These are phyloP conservation scores for Eremothecium sinecaudum DNA, from an alignment of 1,139 yeast species.

Conservation along the genomic window DNA sequence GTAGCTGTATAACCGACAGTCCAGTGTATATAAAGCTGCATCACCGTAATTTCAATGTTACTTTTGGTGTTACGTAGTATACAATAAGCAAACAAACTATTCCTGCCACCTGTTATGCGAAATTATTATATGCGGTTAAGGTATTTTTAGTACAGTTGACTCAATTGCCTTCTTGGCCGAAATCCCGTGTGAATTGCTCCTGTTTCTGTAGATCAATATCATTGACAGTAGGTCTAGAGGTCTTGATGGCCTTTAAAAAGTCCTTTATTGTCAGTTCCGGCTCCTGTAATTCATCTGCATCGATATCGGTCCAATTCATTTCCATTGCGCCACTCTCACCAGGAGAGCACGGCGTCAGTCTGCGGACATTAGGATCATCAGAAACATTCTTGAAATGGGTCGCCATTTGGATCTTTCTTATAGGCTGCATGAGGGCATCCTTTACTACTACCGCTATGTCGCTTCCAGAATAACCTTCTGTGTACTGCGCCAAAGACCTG, in stretches of 20 bases:
- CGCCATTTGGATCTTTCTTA: conserved; percentile 89
- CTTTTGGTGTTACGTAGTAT: conserved; percentile 5
- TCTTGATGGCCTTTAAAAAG: conserved; percentile 83
- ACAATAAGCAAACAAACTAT: neutral
- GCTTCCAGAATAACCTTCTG: conserved; percentile 96
- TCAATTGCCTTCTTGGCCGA: conserved; percentile 92
- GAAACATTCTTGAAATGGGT: conserved; percentile 72
- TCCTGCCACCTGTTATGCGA: neutral
- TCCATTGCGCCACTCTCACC: conserved; percentile 83
- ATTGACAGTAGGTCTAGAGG: conserved; percentile 92
- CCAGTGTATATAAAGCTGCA: too few species aligned
- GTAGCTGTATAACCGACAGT: conserved; percentile 28
- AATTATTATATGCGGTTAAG: neutral
- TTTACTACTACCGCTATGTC: conserved; percentile 95
- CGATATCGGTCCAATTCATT: conserved; percentile 89
- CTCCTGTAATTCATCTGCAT: conserved; percentile 78
- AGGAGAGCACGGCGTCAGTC: conserved; percentile 89
- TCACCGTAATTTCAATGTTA: too few species aligned
- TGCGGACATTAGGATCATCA: conserved; percentile 30
- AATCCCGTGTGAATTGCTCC: conserved; percentile 81
- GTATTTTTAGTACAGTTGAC: neutral
- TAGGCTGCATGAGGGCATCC: conserved; percentile 97
- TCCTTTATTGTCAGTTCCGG: conserved; percentile 87
- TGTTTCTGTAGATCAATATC: conserved; percentile 73
- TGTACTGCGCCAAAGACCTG: conserved; percentile 76